Evolutionary conservation across 805 yeast species (phyloP).

Genomic region (Priceomyces fermenticarens): DNA sequence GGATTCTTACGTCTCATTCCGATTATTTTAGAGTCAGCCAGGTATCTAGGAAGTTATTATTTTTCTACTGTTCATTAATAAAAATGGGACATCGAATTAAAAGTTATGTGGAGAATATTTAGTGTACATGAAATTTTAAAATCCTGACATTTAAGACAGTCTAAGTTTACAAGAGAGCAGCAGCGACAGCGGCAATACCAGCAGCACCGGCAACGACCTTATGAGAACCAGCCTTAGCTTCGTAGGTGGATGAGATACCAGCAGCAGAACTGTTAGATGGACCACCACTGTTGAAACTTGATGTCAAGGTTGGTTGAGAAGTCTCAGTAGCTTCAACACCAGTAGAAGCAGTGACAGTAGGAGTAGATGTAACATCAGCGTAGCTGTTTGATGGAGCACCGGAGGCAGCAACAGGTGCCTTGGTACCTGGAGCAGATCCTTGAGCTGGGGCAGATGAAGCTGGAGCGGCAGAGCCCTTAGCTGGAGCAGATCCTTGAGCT

Average conservation of each 20-base stretch:
- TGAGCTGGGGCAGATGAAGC: slow-evolving; percentile 16
- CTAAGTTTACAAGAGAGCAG: slow-evolving; percentile 29
- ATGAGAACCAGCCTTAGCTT: slow-evolving; percentile 30
- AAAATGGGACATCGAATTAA: too few species aligned
- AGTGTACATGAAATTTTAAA: too few species aligned
- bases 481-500: slow-evolving; percentile 22
- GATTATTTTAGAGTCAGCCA: too few species aligned
- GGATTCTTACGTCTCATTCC: too few species aligned
- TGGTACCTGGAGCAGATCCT: slow-evolving; percentile 11
- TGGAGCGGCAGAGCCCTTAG: slow-evolving; percentile 8
- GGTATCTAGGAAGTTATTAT: too few species aligned
- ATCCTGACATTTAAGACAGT: too few species aligned
- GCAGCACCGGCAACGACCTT: slow-evolving; percentile 31
- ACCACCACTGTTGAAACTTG: slow-evolving; percentile 22
- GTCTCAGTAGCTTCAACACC: slow-evolving; percentile 43
- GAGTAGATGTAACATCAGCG: slow-evolving; percentile 51
- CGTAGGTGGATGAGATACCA: slow-evolving; percentile 23
- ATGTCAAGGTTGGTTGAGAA: slow-evolving; percentile 36
- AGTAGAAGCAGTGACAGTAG: slow-evolving; percentile 45
- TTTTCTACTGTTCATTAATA: too few species aligned
- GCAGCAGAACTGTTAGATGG: slow-evolving; percentile 10
- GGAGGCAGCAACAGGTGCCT: slow-evolving; percentile 29
- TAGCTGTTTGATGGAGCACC: slow-evolving; percentile 38
- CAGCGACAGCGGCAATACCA: slow-evolving; percentile 42
- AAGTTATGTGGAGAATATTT: too few species aligned